These are phyloP conservation scores for Alternaria alternata DNA, from an alignment of 2,329 filamentous ascomycete species.

Conservation along the genomic window DNA sequence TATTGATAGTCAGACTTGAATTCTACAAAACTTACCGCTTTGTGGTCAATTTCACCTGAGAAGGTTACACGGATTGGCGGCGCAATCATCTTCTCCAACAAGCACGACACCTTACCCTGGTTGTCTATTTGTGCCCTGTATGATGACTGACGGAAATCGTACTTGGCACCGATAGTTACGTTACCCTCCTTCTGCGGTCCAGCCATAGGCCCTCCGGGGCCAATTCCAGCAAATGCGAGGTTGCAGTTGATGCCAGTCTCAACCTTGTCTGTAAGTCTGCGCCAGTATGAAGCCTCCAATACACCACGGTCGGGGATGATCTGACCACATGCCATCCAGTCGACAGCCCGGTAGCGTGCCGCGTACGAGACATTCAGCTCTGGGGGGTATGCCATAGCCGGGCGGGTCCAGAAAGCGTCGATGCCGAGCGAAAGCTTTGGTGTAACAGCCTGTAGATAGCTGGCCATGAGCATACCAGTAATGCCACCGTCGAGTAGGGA, in stretches of 20 bases:
- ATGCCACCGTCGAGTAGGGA: constrained; percentile 89
- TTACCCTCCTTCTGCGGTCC: constrained; percentile 83
- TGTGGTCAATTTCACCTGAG: constrained; percentile 95
- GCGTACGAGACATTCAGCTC: constrained; percentile 91
- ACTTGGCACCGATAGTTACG: constrained; percentile 93
- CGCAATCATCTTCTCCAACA: constrained; percentile 95
- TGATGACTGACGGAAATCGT: constrained; percentile 94
- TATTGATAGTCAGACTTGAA: background rate
- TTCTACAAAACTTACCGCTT: constrained; percentile 74
- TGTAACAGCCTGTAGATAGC: constrained; percentile 93
- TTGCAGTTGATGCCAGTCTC: constrained; percentile 96
- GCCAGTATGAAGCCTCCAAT: constrained; percentile 88
- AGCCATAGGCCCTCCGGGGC: constrained; percentile 69
- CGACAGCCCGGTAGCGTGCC: constrained; percentile 86
- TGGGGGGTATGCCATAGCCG: constrained; percentile 83
- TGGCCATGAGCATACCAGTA: constrained; percentile 94
- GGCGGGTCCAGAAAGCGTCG: constrained; percentile 93
- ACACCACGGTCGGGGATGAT: constrained; percentile 87
- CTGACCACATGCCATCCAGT: constrained; percentile 94
- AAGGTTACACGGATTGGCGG: constrained; percentile 93
- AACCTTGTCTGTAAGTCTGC: constrained; percentile 88
- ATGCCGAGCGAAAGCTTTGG: constrained; percentile 85
- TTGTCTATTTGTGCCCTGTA: constrained; percentile 97
- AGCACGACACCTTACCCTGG: constrained; percentile 88
- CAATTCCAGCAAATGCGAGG: constrained; percentile 75